Percentiles rank a stretch among this genome's conserved stretches.
Conservation (phyloP, 768 basidiomycete genomes). For the Lentinula sp. region DNA sequence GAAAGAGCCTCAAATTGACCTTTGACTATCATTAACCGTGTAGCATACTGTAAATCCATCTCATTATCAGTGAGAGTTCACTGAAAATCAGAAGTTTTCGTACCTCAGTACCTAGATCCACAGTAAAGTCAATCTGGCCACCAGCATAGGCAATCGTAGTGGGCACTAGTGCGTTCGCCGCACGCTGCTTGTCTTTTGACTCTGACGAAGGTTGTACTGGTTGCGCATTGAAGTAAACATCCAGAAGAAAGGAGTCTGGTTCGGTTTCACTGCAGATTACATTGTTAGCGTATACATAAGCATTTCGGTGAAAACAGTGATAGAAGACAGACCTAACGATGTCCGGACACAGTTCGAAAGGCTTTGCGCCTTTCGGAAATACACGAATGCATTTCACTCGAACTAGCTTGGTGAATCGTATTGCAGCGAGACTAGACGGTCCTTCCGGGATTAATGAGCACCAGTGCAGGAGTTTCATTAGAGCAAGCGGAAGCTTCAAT, state of each 20-base stretch:
- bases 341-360: slow-evolving; percentile 56
- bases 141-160: slow-evolving; percentile 70
- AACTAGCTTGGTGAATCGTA: slow-evolving; percentile 66
- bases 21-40: slow-evolving; percentile 75
- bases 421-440: slow-evolving; percentile 54
- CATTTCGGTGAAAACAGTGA: background rate
- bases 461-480: slow-evolving; percentile 63
- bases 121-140: slow-evolving; percentile 55
- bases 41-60: slow-evolving; percentile 45
- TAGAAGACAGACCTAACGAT: slow-evolving; percentile 49
- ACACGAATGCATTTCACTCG: slow-evolving; percentile 63
- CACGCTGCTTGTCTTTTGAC: slow-evolving; percentile 53
- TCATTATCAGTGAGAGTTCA: background rate
- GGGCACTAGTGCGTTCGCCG: slow-evolving; percentile 67
- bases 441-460: slow-evolving; percentile 55
- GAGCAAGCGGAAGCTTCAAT: background rate
- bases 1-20: slow-evolving; percentile 67
- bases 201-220: slow-evolving; percentile 31
- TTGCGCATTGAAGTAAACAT: slow-evolving; percentile 72
- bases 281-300: background rate
- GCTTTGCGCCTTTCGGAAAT: slow-evolving; percentile 59
- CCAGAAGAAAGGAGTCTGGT: slow-evolving; percentile 67
- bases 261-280: slow-evolving; percentile 49
- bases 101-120: slow-evolving; percentile 70
- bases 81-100: background rate